Evolutionary conservation across 805 yeast genomes (phyloP), one percentile per base, ranked within the genome.

Genomic region (Starmerella vaccinii): DNA sequence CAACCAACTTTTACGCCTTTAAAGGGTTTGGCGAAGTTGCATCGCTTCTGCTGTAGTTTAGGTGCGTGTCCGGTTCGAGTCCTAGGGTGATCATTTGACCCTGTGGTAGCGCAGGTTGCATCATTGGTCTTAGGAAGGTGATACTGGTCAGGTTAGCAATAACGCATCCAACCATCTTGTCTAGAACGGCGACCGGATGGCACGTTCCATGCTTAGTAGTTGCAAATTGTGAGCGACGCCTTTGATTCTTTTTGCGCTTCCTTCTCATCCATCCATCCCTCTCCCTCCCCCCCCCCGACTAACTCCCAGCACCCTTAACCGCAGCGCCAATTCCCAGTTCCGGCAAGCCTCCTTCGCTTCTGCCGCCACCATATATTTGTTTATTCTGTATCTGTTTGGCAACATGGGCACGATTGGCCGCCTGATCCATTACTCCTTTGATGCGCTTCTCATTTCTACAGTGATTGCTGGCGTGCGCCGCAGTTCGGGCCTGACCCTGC

Each of bases 381-480:
- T 40, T 5, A 13, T 33, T 24, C 27, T 12, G 27, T 33, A 10
- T 13, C 37, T 29, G 43, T n/a, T 38, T 6, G 29, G 24, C 30
- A 21, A 30, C 7, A 51, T 57, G 84, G 58, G 58, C 22, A 35
- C 47, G 7, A 57, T 84, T 37, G 87, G 88, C 2, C 77, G 72
- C 63, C 57, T 81, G 50, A 65, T 83, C 10, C 96, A 87, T 66
- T 77, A 78, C 59, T 76, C 90, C 0, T 61, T 87, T 50, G 97
- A 89, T 63, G 73, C 88, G 55, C 77, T 89, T 3, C 71, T 89
- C 51, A 70, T 86, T 8, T 84, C 95, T 2, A 78, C 92, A 64
- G 71, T 89, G 13, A 69, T 90, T 40, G 95, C 97, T 0, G 95
- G 95, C 3, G 75, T 89, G 48, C 82, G 86, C 63, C 76, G 87